Evolutionary conservation across 73 alveolate genomes (phyloP), one percentile per base, ranked within the genome.

Genomic region (Stentor roeselii): DNA sequence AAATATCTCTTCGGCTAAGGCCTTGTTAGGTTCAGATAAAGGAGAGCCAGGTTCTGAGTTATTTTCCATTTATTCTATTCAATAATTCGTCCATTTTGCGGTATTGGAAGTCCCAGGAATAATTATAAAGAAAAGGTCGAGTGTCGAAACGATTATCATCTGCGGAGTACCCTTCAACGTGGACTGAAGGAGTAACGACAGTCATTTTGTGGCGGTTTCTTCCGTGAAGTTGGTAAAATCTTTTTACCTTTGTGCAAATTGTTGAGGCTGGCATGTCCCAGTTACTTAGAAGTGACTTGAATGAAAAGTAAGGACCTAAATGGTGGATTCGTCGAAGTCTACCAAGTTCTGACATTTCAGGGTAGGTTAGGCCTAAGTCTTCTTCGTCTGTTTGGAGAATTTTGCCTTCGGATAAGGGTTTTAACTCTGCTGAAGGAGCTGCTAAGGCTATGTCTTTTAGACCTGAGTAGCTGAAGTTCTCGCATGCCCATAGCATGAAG

Each of bases 81-180:
- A 50, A 50, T 11, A 50, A 21, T 21, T 91, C 92, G 86, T 96
- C 99, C 59, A 96, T 96, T 36, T 91, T 91, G 41, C 84, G 86
- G 87, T 94, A 96, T 88, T 96, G 94, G 61, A 88, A 80, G 3
- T 90, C 95, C 97, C 98, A 96, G 59, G 83, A 82, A 37, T 89
- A 75, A 78, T 94, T 95, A 87, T 95, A 95, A 31, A 96, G 90
- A 84, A 96, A 89, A 67, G 91, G 94, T 6, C 99, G 78, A 36
- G 89, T 86, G 60, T 96, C 99, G 60, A 91, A 92, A 58, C 99
- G 88, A 78, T 95, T 96, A 87, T 96, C 99, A 78, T 96, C 99
- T 6, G 93, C 90, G 3, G 98, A 94, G 85, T 95, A 95, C 82
- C 87, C 87, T 88, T 91, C 98, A 4, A 98, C 98, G 83, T 95